Evolutionary conservation across 2,329 filamentous ascomycete genomes (phyloP).

Genomic region (Claviceps sp.): DNA sequence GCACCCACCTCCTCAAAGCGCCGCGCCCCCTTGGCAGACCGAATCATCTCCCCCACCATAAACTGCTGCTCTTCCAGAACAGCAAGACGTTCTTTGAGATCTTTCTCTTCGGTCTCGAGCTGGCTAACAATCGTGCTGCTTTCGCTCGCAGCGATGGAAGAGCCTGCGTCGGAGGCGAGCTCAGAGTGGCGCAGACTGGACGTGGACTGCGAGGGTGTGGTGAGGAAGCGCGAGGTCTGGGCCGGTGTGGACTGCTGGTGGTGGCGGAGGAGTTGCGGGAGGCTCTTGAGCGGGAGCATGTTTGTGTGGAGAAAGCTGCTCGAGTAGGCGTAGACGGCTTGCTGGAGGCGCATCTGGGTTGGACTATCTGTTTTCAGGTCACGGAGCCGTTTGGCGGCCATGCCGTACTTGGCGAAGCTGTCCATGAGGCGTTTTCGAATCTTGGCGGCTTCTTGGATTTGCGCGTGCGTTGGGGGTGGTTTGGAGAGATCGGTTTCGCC

Average conservation of each 20-base stretch:
- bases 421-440: slow-evolving; percentile 83
- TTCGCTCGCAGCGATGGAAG: slow-evolving; percentile 30
- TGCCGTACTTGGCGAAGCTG: slow-evolving; percentile 77
- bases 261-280: slow-evolving; percentile 50
- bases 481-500: slow-evolving; percentile 24
- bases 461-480: slow-evolving; percentile 41
- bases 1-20: slow-evolving; percentile 80
- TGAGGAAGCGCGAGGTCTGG: slow-evolving; percentile 17
- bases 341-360: slow-evolving; percentile 63
- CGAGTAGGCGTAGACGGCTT: slow-evolving; percentile 69
- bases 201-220: slow-evolving; percentile 22
- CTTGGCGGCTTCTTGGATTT: slow-evolving; percentile 76
- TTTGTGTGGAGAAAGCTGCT: slow-evolving; percentile 76
- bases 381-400: slow-evolving; percentile 66
- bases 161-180: slow-evolving; percentile 32
- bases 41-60: slow-evolving; percentile 76
- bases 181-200: slow-evolving; percentile 34
- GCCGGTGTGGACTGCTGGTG: slow-evolving; percentile 8
- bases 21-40: slow-evolving; percentile 57
- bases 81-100: slow-evolving; percentile 63
- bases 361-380: slow-evolving; percentile 61
- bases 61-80: slow-evolving; percentile 87
- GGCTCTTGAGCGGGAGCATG: slow-evolving; percentile 73
- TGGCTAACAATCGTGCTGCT: slow-evolving; percentile 39
- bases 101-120: slow-evolving; percentile 72